A percentile compares a stretch with the other conserved stretches of the same genome.
phyloP scores from a whole-genome alignment of 768 basidiomycete genomes.

The Pisolithus sp. region DNA sequence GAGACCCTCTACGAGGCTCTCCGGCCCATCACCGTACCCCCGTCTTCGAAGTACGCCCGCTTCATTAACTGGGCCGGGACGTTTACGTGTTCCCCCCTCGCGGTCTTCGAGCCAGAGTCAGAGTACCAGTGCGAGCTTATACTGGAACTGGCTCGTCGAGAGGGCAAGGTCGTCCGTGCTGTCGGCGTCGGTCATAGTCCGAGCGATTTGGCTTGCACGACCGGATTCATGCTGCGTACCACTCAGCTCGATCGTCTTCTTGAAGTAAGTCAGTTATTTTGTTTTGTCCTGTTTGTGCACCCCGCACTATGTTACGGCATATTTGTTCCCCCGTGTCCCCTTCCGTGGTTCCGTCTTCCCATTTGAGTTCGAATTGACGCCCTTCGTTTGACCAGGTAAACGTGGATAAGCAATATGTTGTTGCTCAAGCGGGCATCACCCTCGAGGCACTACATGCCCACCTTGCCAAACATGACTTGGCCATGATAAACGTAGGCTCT shows the following conservation, averaged over 20 bases:
- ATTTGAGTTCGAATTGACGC: conserved; percentile 1
- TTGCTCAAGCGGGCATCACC: conserved; percentile 73
- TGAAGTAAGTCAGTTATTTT: conserved; percentile 51
- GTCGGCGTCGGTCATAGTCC: conserved; percentile 92
- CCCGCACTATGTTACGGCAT: background rate
- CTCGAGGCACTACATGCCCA: conserved; percentile 66
- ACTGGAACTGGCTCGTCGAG: conserved; percentile 73
- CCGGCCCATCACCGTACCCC: conserved; percentile 46
- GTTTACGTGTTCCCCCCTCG: conserved; percentile 60
- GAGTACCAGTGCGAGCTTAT: conserved; percentile 65
- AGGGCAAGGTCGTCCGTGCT: conserved; percentile 67
- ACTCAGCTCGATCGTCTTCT: conserved; percentile 65
- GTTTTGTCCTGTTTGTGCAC: conserved; percentile 10
- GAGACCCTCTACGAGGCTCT: conserved; percentile 48
- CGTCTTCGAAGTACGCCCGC: conserved; percentile 29
- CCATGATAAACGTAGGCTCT: conserved; percentile 89
- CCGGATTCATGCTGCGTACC: conserved; percentile 78
- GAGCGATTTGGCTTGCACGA: conserved; percentile 88
- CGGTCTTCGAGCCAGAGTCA: conserved; percentile 70
- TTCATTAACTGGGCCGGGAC: conserved; percentile 89
- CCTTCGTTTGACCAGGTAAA: conserved; percentile 49
- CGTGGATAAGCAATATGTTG: conserved; percentile 55
- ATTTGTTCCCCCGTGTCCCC: background rate
- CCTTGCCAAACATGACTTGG: conserved; percentile 62
- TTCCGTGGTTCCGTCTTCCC: conserved; percentile 1